Evolutionary conservation across 768 basidiomycete species (phyloP), one percentile per base, ranked within the genome.

Genomic region (Infundibulicybe gibba): DNA sequence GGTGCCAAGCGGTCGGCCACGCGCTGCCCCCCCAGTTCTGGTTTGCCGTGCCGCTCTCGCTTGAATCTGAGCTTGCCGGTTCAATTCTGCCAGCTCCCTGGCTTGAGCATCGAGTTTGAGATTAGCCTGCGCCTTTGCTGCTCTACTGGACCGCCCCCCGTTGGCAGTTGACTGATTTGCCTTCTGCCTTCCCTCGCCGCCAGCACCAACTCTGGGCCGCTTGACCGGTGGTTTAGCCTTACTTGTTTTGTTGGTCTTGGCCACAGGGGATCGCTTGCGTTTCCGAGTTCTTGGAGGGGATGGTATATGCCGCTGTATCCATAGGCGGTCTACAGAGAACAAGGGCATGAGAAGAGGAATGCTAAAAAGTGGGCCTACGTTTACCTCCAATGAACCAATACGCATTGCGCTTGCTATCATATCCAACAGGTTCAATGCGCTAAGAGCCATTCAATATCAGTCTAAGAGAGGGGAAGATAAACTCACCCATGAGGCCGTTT

Each of bases 391-490:
- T 87, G 17, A 91, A 64, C 90, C 90, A 92, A 59, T 91, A 93
- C 0, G 85, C 83, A 60, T 91, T 90, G 6, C 69, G 71, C 58
- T 84, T 83, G 34, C 77, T 76, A 55, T 93, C 91, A 53, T 87
- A 90, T 5, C 91, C 91, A 50, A 93, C 79, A 8, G 91, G 90
- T 56, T 91, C 87, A 46, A 87, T 81, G 19, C 91, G 85, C 91
- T 94, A 44, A 40, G 43, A 43, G 19, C 4, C 35, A 43, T 48
- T 49, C 25, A 44, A 32, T 41, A 25, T 34, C 30, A 43, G 13
- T 10, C 48, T 48, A 25, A 47, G 41, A 41, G 30, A 16, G 45
- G 31, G 33, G 47, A 20, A 12, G 14, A 38, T 2, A 13, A 5
- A 69, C 85, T 54, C 47, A 89, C 91, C 91, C 91, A 94, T 30